Evolutionary conservation across 352 stramenopile species (phyloP).

Genomic region (Aphanomyces stellatus): DNA sequence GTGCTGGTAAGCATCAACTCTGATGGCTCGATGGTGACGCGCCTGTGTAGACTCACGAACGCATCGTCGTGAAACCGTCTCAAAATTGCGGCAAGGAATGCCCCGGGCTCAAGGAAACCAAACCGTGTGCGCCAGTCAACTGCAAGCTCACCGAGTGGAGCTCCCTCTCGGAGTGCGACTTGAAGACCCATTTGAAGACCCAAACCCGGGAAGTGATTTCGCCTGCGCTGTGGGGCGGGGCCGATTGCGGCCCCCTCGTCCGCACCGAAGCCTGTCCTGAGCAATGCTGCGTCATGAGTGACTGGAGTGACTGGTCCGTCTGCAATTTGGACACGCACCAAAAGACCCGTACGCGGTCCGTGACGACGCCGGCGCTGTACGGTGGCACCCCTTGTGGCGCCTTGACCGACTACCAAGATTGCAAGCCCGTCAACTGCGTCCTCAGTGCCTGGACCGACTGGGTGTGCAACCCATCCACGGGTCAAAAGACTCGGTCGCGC

Average conservation of each 20-base stretch:
- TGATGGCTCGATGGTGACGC: slow-evolving; percentile 21
- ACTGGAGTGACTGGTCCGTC: slow-evolving; percentile 37
- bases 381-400: slow-evolving; percentile 33
- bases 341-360: slow-evolving; percentile 31
- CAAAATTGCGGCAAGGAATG: slow-evolving; percentile 29
- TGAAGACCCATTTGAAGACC: slow-evolving; percentile 26
- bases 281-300: slow-evolving; percentile 44
- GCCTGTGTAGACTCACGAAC: slow-evolving; percentile 27
- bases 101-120: slow-evolving; percentile 27
- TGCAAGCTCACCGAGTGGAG: slow-evolving; percentile 52
- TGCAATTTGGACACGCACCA: slow-evolving; percentile 30
- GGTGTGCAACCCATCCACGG: slow-evolving; percentile 20
- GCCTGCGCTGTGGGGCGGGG: slow-evolving; percentile 28
- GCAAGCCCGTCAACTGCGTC: slow-evolving; percentile 35
- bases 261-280: slow-evolving; percentile 32
- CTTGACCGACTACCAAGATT: slow-evolving; percentile 27
- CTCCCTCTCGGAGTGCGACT: slow-evolving; percentile 33
- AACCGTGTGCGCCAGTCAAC: slow-evolving; percentile 31
- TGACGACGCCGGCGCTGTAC: slow-evolving; percentile 31
- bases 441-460: slow-evolving; percentile 25
- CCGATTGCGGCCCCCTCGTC: slow-evolving; percentile 36
- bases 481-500: slow-evolving; percentile 28
- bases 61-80: not conserved
- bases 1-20: not conserved
- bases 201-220: slow-evolving; percentile 27